A percentile compares a stretch with the other conserved stretches of the same genome.
These are phyloP conservation scores for Ophiocordyceps sinensis DNA, from an alignment of 2,329 filamentous ascomycete species.

Conservation along the genomic window DNA sequence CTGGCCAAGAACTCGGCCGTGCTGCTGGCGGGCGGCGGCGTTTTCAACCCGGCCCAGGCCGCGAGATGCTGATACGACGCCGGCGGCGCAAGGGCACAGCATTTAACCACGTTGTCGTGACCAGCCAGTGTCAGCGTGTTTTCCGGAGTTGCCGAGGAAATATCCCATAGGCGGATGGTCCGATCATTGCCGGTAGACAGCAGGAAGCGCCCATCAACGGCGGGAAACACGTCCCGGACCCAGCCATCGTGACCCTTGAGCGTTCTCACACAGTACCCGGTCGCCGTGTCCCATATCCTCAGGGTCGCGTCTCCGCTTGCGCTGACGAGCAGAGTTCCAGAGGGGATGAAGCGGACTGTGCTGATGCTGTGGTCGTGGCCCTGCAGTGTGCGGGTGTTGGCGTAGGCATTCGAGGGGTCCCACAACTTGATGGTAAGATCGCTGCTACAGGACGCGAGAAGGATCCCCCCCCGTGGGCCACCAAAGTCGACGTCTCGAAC, in stretches of 20 bases:
- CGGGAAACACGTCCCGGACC: slow-evolving; percentile 73
- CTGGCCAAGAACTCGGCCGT: slow-evolving; percentile 81
- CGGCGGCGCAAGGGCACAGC: slow-evolving; percentile 73
- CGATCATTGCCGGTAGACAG: slow-evolving; percentile 70
- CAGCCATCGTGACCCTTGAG: slow-evolving; percentile 70
- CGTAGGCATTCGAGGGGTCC: slow-evolving; percentile 82
- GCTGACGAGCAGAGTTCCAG: slow-evolving; percentile 70
- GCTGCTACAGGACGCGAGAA: slow-evolving; percentile 50
- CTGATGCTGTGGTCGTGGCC: slow-evolving; percentile 86
- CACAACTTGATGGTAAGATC: slow-evolving; percentile 91
- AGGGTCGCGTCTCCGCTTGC: slow-evolving; percentile 74
- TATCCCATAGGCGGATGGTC: slow-evolving; percentile 71
- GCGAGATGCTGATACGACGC: slow-evolving; percentile 63
- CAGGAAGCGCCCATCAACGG: slow-evolving; percentile 66
- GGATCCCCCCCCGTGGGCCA: slow-evolving; percentile 61
- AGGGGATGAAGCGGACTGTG: slow-evolving; percentile 72
- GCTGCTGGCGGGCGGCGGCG: slow-evolving; percentile 57
- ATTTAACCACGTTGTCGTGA: slow-evolving; percentile 75
- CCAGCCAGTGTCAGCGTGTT: slow-evolving; percentile 64
- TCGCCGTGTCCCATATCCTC: slow-evolving; percentile 84
- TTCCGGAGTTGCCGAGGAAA: slow-evolving; percentile 48
- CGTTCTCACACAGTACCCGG: slow-evolving; percentile 79
- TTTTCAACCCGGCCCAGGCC: slow-evolving; percentile 66
- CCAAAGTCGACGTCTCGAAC: slow-evolving; percentile 85
- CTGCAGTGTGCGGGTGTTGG: slow-evolving; percentile 80